Percentiles rank a stretch among this genome's conserved stretches.
These are phyloP conservation scores for Fusarium transvaalense DNA, from an alignment of 2,329 filamentous ascomycete genomes.

Conservation along the genomic window DNA sequence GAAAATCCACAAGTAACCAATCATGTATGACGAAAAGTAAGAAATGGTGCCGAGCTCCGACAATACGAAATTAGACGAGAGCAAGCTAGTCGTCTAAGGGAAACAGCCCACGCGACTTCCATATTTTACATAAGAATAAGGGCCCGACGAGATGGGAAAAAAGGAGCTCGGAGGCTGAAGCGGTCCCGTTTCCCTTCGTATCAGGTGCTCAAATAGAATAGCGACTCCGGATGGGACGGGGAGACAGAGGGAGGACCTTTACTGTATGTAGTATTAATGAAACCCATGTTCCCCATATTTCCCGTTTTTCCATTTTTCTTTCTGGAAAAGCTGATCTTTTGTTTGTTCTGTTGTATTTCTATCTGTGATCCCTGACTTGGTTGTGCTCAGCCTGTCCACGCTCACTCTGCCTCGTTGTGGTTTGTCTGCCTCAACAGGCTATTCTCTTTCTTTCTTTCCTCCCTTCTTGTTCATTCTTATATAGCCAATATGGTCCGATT, in stretches of 20 bases:
- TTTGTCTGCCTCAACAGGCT: neutral
- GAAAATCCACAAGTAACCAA: constrained; percentile 5
- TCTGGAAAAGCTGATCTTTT: constrained; percentile 18
- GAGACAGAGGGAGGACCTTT: neutral
- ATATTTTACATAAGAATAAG: constrained; percentile 22
- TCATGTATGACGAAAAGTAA: neutral
- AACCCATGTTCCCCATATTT: constrained; percentile 4
- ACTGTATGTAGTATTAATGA: too few species aligned
- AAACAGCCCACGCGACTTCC: constrained; percentile 21
- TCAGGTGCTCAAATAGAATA: neutral
- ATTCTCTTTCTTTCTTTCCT: neutral
- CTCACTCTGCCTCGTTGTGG: neutral
- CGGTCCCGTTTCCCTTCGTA: neutral
- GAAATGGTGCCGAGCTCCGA: constrained; percentile 25
- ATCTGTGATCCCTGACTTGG: constrained; percentile 1
- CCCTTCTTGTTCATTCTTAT: neutral
- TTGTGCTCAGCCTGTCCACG: constrained; percentile 1
- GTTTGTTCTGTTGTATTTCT: neutral
- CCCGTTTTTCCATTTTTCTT: neutral
- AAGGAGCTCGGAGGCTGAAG: constrained; percentile 4
- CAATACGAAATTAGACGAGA: constrained; percentile 26
- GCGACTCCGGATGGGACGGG: constrained; percentile 5
- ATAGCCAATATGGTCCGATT: constrained; percentile 9
- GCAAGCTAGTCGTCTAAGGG: constrained; percentile 9
- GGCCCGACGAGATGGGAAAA: neutral